Conservation (phyloP, 2,329 filamentous ascomycete species). For the Diaporthe velutina region DNA sequence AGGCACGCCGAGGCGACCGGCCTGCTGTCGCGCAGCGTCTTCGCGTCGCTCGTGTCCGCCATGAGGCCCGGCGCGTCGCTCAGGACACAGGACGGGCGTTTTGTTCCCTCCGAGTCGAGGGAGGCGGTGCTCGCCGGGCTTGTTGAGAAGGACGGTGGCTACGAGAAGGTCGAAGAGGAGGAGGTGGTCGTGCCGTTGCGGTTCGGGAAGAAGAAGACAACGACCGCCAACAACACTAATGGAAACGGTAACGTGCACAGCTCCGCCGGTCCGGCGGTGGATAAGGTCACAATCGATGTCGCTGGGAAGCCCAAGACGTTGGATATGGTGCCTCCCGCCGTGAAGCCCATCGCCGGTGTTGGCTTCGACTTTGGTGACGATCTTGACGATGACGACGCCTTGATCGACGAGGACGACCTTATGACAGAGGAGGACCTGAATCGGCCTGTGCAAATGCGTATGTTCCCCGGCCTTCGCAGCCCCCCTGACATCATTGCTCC, state of each 20-base stretch:
- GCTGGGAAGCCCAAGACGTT: conserved; percentile 53
- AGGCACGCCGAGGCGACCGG: conserved; percentile 71
- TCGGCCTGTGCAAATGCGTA: conserved; percentile 84
- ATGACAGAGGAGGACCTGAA: conserved; percentile 88
- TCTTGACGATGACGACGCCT: conserved; percentile 78
- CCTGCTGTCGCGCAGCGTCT: conserved; percentile 75
- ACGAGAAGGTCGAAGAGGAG: conserved; percentile 78
- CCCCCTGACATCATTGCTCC: no score
- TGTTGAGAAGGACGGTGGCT: conserved; percentile 72
- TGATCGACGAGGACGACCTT: conserved; percentile 92
- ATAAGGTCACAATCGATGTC: conserved; percentile 49
- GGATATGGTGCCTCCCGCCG: conserved; percentile 52
- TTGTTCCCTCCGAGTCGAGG: conserved; percentile 68
- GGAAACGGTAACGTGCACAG: conserved; percentile 41
- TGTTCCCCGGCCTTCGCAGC: conserved; percentile 52
- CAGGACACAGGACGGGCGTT: conserved; percentile 75
- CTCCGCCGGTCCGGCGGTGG: conserved; percentile 49
- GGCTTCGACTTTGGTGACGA: conserved; percentile 74
- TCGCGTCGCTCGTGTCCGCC: conserved; percentile 76
- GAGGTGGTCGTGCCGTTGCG: conserved; percentile 73
- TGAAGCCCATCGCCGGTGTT: conserved; percentile 66
- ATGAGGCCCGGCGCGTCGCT: conserved; percentile 79
- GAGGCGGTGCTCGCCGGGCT: conserved; percentile 90
- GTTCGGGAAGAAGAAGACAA: conserved; percentile 74
- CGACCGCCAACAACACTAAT: conserved; percentile 18